Conservation (phyloP, 306 rosid species). For the Trifolium repens region DNA sequence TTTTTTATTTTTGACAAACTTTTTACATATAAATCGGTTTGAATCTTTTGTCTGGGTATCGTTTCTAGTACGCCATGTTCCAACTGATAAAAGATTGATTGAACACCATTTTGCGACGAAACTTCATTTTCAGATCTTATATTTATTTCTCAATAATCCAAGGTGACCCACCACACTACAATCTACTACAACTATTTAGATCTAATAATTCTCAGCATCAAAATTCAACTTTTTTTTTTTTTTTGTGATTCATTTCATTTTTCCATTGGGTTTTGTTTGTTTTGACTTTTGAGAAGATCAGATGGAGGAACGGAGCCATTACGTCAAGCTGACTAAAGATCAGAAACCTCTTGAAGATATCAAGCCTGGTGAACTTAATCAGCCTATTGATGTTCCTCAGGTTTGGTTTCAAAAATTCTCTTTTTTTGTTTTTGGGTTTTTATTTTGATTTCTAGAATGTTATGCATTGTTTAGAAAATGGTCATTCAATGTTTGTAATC, state of each 20-base stretch:
- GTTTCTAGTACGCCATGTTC: not conserved
- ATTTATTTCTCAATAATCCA: not conserved
- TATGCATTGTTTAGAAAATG: not conserved
- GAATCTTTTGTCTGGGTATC: not conserved
- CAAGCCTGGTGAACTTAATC: slow-evolving; percentile 73
- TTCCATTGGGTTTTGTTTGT: slow-evolving; percentile 4
- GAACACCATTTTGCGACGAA: not conserved
- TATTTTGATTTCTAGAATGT: not conserved
- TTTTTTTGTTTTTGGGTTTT: not conserved
- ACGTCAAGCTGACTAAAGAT: slow-evolving; percentile 62
- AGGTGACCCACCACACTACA: not conserved
- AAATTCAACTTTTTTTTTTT: not conserved
- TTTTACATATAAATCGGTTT: no score
- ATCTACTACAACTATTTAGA: not conserved
- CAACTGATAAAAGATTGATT: not conserved
- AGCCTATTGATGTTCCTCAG: slow-evolving; percentile 73
- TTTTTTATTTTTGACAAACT: no score
- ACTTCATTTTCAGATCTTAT: slow-evolving; percentile 1
- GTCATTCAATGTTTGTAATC: not conserved
- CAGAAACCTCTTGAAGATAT: slow-evolving; percentile 61
- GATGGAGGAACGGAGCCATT: slow-evolving; percentile 78
- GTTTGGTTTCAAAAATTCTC: slow-evolving; percentile 1
- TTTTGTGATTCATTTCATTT: not conserved
- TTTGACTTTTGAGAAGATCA: slow-evolving; percentile 27
- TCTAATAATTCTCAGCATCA: not conserved